These are phyloP conservation scores for Neovahlkampfia damariscottae DNA, from an alignment of 78 protist genomes.

Conservation along the genomic window DNA sequence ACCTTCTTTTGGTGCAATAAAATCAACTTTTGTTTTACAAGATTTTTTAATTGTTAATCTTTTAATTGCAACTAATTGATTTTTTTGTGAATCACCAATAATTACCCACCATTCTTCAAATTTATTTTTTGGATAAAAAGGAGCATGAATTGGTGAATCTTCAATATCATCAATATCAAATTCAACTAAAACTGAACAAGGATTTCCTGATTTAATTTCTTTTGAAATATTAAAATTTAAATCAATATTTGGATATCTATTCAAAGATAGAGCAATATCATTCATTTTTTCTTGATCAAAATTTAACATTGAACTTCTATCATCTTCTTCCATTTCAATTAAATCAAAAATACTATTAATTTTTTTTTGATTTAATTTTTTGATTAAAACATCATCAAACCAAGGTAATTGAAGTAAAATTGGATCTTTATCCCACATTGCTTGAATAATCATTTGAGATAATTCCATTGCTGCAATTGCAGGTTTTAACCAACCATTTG, in stretches of 20 bases:
- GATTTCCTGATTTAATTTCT: neutral
- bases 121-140: conserved; percentile 24
- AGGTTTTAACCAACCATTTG: conserved; percentile 44
- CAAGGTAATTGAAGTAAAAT: conserved; percentile 25
- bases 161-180: neutral
- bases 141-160: neutral
- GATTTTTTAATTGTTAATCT: neutral
- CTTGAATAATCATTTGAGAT: conserved; percentile 68
- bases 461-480: conserved; percentile 43
- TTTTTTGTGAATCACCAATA: conserved; percentile 2
- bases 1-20: conserved; percentile 41
- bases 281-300: conserved; percentile 20
- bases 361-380: neutral
- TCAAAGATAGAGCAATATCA: conserved; percentile 26
- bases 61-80: conserved; percentile 43
- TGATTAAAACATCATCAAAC: conserved; percentile 25
- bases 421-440: conserved; percentile 10
- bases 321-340: conserved; percentile 71
- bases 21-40: neutral
- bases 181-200: neutral
- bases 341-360: conserved; percentile 62
- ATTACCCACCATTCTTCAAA: conserved; percentile 37
- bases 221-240: conserved; percentile 16
- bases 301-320: conserved; percentile 33
- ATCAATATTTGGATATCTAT: conserved; percentile 51